Evolutionary conservation across 2,329 filamentous ascomycete genomes (phyloP).

Genomic region (Cladosporium sphaerospermum): DNA sequence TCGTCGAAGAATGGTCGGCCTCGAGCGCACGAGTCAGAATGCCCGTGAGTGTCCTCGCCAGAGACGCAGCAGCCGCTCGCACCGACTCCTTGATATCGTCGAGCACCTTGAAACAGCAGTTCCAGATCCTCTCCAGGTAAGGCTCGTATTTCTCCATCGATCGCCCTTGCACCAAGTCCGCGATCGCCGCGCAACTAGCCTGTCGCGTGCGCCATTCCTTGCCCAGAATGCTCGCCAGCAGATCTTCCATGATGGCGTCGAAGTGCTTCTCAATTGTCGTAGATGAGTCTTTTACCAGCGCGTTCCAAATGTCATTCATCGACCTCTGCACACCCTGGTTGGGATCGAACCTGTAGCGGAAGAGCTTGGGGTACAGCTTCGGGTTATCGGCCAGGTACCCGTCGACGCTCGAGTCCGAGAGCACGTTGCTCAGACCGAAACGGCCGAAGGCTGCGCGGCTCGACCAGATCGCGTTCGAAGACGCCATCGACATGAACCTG

Average conservation of each 20-base stretch:
- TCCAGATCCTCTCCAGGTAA: slow-evolving; percentile 81
- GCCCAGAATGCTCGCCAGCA: slow-evolving; percentile 78
- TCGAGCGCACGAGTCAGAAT: slow-evolving; percentile 81
- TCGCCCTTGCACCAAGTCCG: slow-evolving; percentile 78
- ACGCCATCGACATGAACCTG: slow-evolving; percentile 95
- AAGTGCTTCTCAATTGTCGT: slow-evolving; percentile 74
- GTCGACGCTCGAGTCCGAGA: slow-evolving; percentile 71
- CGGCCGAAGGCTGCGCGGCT: slow-evolving; percentile 93
- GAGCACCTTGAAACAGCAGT: slow-evolving; percentile 77
- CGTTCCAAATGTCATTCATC: slow-evolving; percentile 98
- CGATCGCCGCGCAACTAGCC: slow-evolving; percentile 84
- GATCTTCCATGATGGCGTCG: slow-evolving; percentile 79
- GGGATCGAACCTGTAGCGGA: slow-evolving; percentile 89
- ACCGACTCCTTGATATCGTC: slow-evolving; percentile 96
- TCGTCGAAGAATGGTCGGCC: slow-evolving; percentile 60
- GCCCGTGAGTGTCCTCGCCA: slow-evolving; percentile 79
- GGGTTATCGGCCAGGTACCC: slow-evolving; percentile 72
- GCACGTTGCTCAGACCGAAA: slow-evolving; percentile 85
- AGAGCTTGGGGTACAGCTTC: slow-evolving; percentile 92
- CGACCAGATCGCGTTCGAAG: slow-evolving; percentile 94
- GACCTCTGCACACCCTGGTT: slow-evolving; percentile 87
- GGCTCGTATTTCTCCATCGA: slow-evolving; percentile 64
- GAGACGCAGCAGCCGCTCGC: slow-evolving; percentile 67
- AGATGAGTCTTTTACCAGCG: slow-evolving; percentile 82
- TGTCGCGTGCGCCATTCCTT: slow-evolving; percentile 91